Base-by-base conservation (phyloP, 352 stramenopile species). In the Phytophthora pisi region DNA sequence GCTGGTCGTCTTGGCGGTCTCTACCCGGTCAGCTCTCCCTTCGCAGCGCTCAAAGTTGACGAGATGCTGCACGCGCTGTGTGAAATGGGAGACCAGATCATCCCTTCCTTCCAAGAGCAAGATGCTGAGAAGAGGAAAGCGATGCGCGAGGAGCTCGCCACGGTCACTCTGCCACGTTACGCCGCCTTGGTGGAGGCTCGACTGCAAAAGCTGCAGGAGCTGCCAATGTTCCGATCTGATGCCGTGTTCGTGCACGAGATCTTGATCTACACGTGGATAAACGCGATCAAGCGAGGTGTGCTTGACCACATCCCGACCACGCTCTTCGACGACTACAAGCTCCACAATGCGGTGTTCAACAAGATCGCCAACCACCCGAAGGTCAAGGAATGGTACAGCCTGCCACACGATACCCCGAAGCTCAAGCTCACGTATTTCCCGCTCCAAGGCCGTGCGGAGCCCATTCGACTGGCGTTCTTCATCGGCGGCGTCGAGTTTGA, bases 391-490 rank as follows among this genome's bases (percentile, higher is more conserved):
- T 81, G 74, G 74, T 66, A 75, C 62, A 73, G 58, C 26, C 24
- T 76, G 6, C 60, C 28, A 0, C 67, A 72, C 46, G 24, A 38
- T 15, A 24, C 45, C 1, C 55, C 69, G 2, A 72, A 77, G 46
- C 58, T 77, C 34, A 77, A 84, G 52, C 78, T 91, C n/a, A 82
- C 64, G 2, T 92, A 92, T 54, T 82, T 90, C 24, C 49, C 74
- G 1, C 1, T 74, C n/a, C 24, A 64, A 20, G 78, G 76, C 10
- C 75, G 72, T 50, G 80, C 68, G 0, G 84, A 91, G 56, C 47
- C 74, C 3, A 86, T 81, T 7, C 66, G 80, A 9, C 71, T 92
- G n/a, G 74, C 73, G 0, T 64, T 88, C 26, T 66, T 67, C 36
- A 78, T 92, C 43, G 76, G 68, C 20, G 78, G 75, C 23, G 68